Evolutionary conservation across 306 rosid species (phyloP).

Genomic region (Astragalus membranaceus): DNA sequence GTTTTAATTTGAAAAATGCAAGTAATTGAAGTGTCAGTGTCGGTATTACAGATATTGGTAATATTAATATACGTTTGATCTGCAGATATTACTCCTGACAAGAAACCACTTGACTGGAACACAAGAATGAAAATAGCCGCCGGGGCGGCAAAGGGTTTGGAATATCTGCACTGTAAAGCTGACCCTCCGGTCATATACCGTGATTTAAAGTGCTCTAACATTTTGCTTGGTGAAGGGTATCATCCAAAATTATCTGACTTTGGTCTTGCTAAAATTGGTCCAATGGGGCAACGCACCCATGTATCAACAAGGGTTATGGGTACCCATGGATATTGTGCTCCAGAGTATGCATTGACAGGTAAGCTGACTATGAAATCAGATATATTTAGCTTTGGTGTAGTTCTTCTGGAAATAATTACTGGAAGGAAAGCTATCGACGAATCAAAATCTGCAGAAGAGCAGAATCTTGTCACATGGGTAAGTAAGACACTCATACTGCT

Average conservation of each 20-base stretch:
- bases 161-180: constrained; percentile 86
- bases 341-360: constrained; percentile 92
- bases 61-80: constrained; percentile 8
- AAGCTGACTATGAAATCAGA: constrained; percentile 89
- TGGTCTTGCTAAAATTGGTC: constrained; percentile 92
- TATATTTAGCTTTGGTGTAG: constrained; percentile 92
- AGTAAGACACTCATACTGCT: constrained; percentile 40
- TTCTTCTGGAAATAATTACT: constrained; percentile 85
- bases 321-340: constrained; percentile 92
- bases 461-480: constrained; percentile 96
- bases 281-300: constrained; percentile 87
- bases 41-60: no score
- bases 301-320: constrained; percentile 99
- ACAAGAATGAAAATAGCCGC: constrained; percentile 90
- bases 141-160: constrained; percentile 87
- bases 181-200: constrained; percentile 95
- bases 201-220: constrained; percentile 88
- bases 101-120: constrained; percentile 75
- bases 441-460: constrained; percentile 76
- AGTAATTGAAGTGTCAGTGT: no score
- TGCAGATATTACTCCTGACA: constrained; percentile 71
- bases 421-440: constrained; percentile 87
- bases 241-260: constrained; percentile 90
- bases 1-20: no score
- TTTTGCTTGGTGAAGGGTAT: constrained; percentile 82